Base-by-base conservation (phyloP, 1,284 basidiomycete species). In the Pseudozyma flocculosa region DNA sequence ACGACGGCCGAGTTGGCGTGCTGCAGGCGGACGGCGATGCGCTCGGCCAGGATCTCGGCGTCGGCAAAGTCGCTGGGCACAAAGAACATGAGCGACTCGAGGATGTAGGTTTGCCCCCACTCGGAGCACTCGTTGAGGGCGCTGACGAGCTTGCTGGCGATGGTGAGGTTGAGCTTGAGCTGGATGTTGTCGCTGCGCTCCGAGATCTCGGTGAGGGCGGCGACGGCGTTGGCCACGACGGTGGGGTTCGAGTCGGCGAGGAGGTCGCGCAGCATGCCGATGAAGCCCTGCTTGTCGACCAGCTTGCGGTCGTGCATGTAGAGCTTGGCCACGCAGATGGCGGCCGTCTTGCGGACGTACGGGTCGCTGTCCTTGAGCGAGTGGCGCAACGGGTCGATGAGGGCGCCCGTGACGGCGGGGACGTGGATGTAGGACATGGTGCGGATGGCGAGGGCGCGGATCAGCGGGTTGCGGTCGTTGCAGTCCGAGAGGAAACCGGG, bases 331-430 rank as follows among this genome's bases (percentile, higher is more conserved):
- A 98, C 94, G 67, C 83, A 92, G 24, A 97, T 83, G 4, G 92
- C 93, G 1, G 92, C 94, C 8, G 93, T 97, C 82, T 96, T 97
- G 41, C 70, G 66, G 5, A 72, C 70, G 40, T 97, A 98, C 0
- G 95, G 93, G 73, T 95, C 95, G 68, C 96, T 92, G 79, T 97
- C 94, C 32, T 85, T 84, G 34, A 98, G 82, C 69, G 89, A 90
- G 71, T 92, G 90, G 70, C 90, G 88, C 9, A 98, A 82, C 0
- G 94, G 94, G 74, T 93, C 90, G 54, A 89, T 92, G 36, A 98
- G 85, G 80, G 97, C 97, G 81, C 95, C 92, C 80, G 97, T 92
- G 78, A 97, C 97, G 85, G 96, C 97, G 79, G 97, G 93, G 2
- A 93, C 93, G 37, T 92, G 88, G 43, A 98, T 81, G 74, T 91